phyloP scores from a whole-genome alignment of 805 yeast genomes.

The Priceomyces melissophilus region DNA sequence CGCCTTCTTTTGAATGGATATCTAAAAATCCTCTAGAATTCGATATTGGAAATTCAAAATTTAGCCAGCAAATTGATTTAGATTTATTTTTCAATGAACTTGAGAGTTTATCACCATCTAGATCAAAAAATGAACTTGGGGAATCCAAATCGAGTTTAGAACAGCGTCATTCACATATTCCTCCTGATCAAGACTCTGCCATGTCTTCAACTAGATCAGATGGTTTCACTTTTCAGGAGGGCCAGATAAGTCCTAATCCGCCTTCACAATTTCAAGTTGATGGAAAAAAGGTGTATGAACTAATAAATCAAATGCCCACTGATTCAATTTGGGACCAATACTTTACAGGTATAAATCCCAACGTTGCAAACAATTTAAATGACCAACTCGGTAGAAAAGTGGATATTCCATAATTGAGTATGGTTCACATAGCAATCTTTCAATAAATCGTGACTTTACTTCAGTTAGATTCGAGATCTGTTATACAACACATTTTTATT shows the following conservation, averaged over 20 bases:
- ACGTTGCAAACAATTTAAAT: conserved; percentile 1
- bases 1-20: conserved; percentile 30
- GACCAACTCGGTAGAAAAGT: not conserved
- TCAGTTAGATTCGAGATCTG: conserved; percentile 6
- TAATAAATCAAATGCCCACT: conserved; percentile 60
- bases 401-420: no score
- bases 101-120: conserved; percentile 25
- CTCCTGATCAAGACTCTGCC: no score
- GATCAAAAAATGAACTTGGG: conserved; percentile 3
- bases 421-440: no score
- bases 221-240: no score
- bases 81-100: conserved; percentile 49
- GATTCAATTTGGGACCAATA: conserved; percentile 71
- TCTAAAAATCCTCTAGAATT: conserved; percentile 14
- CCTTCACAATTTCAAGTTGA: conserved; percentile 24
- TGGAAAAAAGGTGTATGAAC: conserved; percentile 54
- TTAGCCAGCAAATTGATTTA: conserved; percentile 18
- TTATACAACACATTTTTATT: conserved; percentile 12
- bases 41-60: not conserved
- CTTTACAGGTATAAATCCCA: conserved; percentile 29
- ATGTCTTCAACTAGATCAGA: no score
- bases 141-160: not conserved
- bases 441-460: not conserved
- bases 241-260: no score
- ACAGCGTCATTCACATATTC: not conserved